phyloP scores from a whole-genome alignment of 2,329 filamentous ascomycete species.

The Colletotrichum truncatum region DNA sequence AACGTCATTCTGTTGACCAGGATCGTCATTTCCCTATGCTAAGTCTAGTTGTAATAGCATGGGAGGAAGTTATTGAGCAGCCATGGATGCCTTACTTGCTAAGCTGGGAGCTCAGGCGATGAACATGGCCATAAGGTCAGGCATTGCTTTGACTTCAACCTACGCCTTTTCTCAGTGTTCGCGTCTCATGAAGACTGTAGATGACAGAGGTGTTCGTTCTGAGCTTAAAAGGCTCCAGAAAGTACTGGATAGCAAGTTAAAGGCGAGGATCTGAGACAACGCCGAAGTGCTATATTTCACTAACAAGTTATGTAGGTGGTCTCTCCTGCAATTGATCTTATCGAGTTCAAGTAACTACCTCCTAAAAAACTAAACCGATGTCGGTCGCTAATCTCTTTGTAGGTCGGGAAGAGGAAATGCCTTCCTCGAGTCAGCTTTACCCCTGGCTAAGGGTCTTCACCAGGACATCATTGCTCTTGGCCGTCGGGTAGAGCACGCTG shows the following conservation, averaged over 20 bases:
- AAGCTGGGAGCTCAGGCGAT: slow-evolving; percentile 75
- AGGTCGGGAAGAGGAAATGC: slow-evolving; percentile 64
- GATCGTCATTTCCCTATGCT: background rate
- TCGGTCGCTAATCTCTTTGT: slow-evolving; percentile 34
- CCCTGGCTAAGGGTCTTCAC: slow-evolving; percentile 83
- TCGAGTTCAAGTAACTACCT: slow-evolving; percentile 79
- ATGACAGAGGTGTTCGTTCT: slow-evolving; percentile 71
- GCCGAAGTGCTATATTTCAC: background rate
- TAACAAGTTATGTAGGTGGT: slow-evolving; percentile 68
- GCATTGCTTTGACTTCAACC: slow-evolving; percentile 83
- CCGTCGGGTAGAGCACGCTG: slow-evolving; percentile 76
- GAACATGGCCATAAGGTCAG: slow-evolving; percentile 91
- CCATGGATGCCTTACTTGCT: slow-evolving; percentile 75
- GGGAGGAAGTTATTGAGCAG: slow-evolving; percentile 10
- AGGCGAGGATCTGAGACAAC: slow-evolving; percentile 54
- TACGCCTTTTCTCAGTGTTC: slow-evolving; percentile 88
- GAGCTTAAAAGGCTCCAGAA: slow-evolving; percentile 79
- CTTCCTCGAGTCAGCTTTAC: slow-evolving; percentile 82
- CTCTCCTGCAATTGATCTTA: slow-evolving; percentile 89
- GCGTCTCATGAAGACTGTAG: slow-evolving; percentile 79
- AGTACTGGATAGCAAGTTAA: slow-evolving; percentile 85
- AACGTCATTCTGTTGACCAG: background rate
- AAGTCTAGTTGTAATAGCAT: slow-evolving; percentile 5
- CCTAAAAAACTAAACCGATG: background rate
- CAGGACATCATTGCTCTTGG: slow-evolving; percentile 86